Evolutionary conservation across 257 asterid species (phyloP).

Genomic region (Sherardia arvensis): DNA sequence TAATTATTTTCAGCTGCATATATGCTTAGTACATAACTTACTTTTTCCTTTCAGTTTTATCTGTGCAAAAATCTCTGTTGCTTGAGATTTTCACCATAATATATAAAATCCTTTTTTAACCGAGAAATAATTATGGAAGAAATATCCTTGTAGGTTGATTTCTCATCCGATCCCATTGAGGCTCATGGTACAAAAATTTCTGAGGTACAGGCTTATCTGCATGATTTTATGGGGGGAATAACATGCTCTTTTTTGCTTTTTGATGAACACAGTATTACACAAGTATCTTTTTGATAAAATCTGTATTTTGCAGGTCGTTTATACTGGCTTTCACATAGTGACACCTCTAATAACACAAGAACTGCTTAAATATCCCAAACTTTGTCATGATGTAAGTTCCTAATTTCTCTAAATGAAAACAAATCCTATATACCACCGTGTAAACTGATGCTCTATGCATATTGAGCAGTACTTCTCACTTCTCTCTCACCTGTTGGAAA

Average conservation of each 20-base stretch:
- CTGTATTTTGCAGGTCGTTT: slow-evolving; percentile 62
- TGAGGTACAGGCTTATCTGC: slow-evolving; percentile 41
- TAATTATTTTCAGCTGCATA: slow-evolving; percentile 20
- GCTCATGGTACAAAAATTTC: slow-evolving; percentile 69
- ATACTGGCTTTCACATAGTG: slow-evolving; percentile 79
- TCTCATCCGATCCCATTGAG: slow-evolving; percentile 77
- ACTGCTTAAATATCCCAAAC: slow-evolving; percentile 87
- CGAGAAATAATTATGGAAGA: slow-evolving; percentile 15
- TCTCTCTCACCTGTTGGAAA: slow-evolving; percentile 90
- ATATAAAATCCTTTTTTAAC: not conserved
- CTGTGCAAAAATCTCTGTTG: not conserved
- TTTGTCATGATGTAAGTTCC: slow-evolving; percentile 65
- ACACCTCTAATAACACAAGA: slow-evolving; percentile 77
- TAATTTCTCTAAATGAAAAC: slow-evolving; percentile 11
- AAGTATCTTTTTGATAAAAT: slow-evolving; percentile 1
- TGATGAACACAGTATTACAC: not conserved
- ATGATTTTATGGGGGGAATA: slow-evolving; percentile 6
- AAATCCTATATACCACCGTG: not conserved
- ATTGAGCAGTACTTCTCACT: slow-evolving; percentile 71
- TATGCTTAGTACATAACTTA: slow-evolving; percentile 2
- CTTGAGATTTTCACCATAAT: not conserved
- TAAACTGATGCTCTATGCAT: slow-evolving; percentile 25
- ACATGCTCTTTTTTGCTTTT: not conserved
- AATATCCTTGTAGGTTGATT: slow-evolving; percentile 60
- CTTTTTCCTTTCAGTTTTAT: not conserved